A percentile compares a stretch with the other conserved stretches of the same genome.
Evolutionary conservation across 2,329 filamentous ascomycete genomes (phyloP).

Genomic region (Madurella fahalii): DNA sequence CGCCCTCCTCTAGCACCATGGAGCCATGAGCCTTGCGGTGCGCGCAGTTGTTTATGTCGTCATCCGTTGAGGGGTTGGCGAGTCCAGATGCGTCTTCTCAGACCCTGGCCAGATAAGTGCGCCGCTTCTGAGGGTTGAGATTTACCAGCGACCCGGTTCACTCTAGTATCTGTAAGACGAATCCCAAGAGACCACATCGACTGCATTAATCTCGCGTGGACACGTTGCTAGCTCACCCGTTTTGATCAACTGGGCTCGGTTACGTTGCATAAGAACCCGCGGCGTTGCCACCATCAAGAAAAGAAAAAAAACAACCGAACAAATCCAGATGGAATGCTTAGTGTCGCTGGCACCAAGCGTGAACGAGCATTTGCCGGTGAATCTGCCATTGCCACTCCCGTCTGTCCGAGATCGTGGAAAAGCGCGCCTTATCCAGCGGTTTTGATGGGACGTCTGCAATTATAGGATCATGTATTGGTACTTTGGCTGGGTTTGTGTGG

Average conservation of each 20-base stretch:
- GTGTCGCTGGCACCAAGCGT: too few species aligned
- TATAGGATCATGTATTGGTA: constrained; percentile 18
- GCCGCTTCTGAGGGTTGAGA: too few species aligned
- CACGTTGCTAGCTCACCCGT: background rate
- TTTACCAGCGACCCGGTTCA: background rate
- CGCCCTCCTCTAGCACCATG: too few species aligned
- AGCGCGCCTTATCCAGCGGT: background rate
- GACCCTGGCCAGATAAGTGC: too few species aligned
- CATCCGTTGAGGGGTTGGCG: too few species aligned
- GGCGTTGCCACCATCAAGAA: background rate
- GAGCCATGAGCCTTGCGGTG: too few species aligned
- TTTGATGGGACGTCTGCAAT: background rate
- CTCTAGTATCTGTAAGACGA: background rate
- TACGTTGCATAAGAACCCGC: too few species aligned
- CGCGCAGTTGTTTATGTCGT: too few species aligned
- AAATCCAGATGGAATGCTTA: background rate
- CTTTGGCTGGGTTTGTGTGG: constrained; percentile 8
- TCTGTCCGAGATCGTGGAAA: constrained; percentile 5
- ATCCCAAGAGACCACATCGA: background rate
- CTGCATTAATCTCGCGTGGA: background rate
- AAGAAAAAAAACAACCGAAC: background rate
- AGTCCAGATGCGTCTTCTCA: too few species aligned
- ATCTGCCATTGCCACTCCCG: background rate
- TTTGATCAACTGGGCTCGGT: too few species aligned
- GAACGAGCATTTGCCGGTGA: background rate